A percentile compares a stretch with the other conserved stretches of the same genome.
Evolutionary conservation across 2,329 filamentous ascomycete genomes (phyloP).

Genomic region (Pseudogymnoascus sp.): DNA sequence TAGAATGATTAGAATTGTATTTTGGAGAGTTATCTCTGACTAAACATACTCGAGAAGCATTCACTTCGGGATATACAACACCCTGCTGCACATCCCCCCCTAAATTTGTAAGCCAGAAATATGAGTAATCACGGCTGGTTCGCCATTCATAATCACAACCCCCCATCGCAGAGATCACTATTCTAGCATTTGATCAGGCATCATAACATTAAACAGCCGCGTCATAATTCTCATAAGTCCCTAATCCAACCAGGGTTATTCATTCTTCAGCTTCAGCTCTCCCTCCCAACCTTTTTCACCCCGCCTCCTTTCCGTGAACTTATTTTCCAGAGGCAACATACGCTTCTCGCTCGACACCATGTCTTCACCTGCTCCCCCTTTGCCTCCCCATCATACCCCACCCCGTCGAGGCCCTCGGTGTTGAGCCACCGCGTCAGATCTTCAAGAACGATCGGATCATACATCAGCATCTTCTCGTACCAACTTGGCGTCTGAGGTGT

Average conservation of each 20-base stretch:
- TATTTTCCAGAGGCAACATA: slow-evolving; percentile 70
- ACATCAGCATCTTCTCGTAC: slow-evolving; percentile 90
- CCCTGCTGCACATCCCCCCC: not conserved
- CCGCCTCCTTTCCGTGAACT: slow-evolving; percentile 27
- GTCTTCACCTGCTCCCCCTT: slow-evolving; percentile 62
- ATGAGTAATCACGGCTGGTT: not conserved
- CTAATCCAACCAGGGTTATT: not conserved
- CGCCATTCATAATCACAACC: not conserved
- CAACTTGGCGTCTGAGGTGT: slow-evolving; percentile 54
- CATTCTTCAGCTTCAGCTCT: not conserved
- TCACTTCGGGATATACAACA: not conserved
- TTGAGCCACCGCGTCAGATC: slow-evolving; percentile 82
- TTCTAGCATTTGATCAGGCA: not conserved
- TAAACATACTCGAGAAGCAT: not conserved
- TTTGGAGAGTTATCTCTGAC: not conserved
- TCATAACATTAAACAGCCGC: not conserved
- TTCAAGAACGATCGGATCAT: slow-evolving; percentile 83
- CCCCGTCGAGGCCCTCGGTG: slow-evolving; percentile 53
- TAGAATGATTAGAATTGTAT: not conserved
- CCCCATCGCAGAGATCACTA: not conserved
- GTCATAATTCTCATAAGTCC: not conserved
- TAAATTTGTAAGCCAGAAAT: not conserved
- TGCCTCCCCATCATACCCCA: slow-evolving; percentile 60
- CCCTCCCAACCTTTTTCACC: not conserved
- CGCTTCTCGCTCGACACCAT: slow-evolving; percentile 83